Conservation (phyloP, 164 flowering plant genomes). For the Chimonanthus praecox region DNA sequence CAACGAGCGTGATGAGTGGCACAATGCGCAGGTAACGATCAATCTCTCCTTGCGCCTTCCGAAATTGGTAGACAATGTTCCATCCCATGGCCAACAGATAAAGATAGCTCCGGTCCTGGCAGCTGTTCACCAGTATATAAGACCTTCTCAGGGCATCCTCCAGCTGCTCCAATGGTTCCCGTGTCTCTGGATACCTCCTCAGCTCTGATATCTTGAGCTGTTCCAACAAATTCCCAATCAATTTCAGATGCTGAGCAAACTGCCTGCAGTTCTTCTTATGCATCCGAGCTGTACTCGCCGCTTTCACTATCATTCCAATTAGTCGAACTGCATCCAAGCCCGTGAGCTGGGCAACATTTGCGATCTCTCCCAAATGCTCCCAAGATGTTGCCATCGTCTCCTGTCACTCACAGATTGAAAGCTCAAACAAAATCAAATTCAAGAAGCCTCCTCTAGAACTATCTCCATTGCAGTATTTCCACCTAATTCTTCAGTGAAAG, state of each 20-base stretch:
- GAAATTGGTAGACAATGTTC: conserved; percentile 91
- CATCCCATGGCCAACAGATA: conserved; percentile 95
- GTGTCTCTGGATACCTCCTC: conserved; percentile 80
- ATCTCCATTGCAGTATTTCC: neutral
- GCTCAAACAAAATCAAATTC: neutral
- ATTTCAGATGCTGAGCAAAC: conserved; percentile 81
- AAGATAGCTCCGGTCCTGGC: conserved; percentile 88
- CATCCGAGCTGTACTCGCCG: conserved; percentile 86
- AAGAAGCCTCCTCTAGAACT: neutral
- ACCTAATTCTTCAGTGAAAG: neutral
- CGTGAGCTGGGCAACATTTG: conserved; percentile 70
- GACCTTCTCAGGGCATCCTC: conserved; percentile 92
- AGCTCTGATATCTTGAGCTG: conserved; percentile 88
- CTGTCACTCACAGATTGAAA: conserved; percentile 1
- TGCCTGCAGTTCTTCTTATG: conserved; percentile 96
- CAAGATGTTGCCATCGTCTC: conserved; percentile 41
- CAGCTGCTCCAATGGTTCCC: conserved; percentile 93
- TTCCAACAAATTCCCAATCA: conserved; percentile 86
- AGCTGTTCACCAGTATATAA: conserved; percentile 75
- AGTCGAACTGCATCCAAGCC: conserved; percentile 76
- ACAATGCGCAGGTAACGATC: conserved; percentile 77
- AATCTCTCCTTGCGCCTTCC: conserved; percentile 86
- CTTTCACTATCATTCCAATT: conserved; percentile 75
- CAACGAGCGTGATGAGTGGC: conserved; percentile 87
- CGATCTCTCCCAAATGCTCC: conserved; percentile 74